phyloP scores from a whole-genome alignment of 2,329 filamentous ascomycete genomes.

The Fonsecaea pedrosoi region DNA sequence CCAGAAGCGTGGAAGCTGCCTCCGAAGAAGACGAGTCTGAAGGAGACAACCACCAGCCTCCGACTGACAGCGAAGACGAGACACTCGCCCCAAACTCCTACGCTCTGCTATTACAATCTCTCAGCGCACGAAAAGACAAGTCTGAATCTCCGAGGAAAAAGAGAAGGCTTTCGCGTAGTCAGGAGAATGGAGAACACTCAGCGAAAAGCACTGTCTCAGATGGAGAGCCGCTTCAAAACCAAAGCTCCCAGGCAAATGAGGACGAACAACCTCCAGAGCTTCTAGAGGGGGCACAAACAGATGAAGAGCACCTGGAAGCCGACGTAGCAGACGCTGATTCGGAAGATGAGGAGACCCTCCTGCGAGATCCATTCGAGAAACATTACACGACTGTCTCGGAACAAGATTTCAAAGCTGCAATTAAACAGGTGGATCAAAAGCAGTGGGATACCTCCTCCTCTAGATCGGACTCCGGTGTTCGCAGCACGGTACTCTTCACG shows the following conservation, averaged over 20 bases:
- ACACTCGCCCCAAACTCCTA: constrained; percentile 53
- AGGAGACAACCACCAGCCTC: constrained; percentile 7
- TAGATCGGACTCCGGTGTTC: constrained; percentile 46
- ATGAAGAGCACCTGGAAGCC: constrained; percentile 49
- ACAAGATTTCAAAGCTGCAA: constrained; percentile 67
- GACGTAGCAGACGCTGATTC: constrained; percentile 44
- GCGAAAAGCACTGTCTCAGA: constrained; percentile 5
- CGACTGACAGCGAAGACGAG: constrained; percentile 33
- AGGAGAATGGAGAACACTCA: constrained; percentile 25
- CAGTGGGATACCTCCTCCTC: constrained; percentile 54
- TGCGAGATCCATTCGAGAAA: constrained; percentile 75
- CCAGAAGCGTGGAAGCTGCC: constrained; percentile 14
- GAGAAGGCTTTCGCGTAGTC: constrained; percentile 57
- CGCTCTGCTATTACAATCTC: constrained; percentile 62
- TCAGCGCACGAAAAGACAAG: constrained; percentile 52
- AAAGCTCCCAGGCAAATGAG: constrained; percentile 28
- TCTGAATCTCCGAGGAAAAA: constrained; percentile 59
- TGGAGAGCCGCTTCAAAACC: constrained; percentile 34
- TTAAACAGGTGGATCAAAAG: constrained; percentile 54
- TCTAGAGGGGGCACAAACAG: constrained; percentile 40
- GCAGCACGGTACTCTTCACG: constrained; percentile 22
- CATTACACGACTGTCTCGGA: constrained; percentile 69
- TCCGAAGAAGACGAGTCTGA: constrained; percentile 2
- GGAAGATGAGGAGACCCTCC: constrained; percentile 58
- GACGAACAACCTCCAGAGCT: constrained; percentile 36